Evolutionary conservation across 306 rosid genomes (phyloP).

Genomic region (Cyamopsis tetragonoloba): DNA sequence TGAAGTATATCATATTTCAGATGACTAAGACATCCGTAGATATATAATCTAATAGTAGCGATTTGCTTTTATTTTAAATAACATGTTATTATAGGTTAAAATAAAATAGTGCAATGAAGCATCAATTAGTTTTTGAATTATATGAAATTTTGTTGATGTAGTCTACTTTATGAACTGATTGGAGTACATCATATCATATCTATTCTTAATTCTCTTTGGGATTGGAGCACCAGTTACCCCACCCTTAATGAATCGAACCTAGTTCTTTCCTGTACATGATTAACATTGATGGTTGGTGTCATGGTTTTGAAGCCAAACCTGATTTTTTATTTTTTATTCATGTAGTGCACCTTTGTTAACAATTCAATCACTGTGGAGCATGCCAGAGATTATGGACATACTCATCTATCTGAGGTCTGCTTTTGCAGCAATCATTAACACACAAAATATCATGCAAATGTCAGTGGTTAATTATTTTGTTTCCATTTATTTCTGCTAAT

Average conservation of each 20-base stretch:
- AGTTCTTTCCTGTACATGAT: background rate
- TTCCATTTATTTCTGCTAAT: slow-evolving; percentile 2
- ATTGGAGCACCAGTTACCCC: background rate
- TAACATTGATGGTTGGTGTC: background rate
- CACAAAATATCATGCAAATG: background rate
- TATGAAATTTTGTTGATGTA: too few species aligned
- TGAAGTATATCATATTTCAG: too few species aligned
- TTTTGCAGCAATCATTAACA: slow-evolving; percentile 1
- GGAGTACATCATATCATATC: background rate
- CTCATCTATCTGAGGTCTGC: slow-evolving; percentile 78
- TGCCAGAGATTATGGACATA: slow-evolving; percentile 87
- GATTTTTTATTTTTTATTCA: background rate
- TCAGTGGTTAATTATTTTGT: background rate
- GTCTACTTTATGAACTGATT: too few species aligned
- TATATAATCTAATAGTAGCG: too few species aligned
- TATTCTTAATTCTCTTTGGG: background rate
- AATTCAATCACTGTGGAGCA: slow-evolving; percentile 65
- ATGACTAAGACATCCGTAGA: too few species aligned
- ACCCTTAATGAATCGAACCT: background rate
- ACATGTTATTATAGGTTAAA: too few species aligned
- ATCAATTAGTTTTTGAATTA: too few species aligned
- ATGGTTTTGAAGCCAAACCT: background rate
- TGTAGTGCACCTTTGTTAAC: slow-evolving; percentile 75
- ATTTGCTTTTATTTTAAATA: too few species aligned
- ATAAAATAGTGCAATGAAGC: too few species aligned